phyloP scores from a whole-genome alignment of 345 rosid species.

The Hevea brasiliensis region DNA sequence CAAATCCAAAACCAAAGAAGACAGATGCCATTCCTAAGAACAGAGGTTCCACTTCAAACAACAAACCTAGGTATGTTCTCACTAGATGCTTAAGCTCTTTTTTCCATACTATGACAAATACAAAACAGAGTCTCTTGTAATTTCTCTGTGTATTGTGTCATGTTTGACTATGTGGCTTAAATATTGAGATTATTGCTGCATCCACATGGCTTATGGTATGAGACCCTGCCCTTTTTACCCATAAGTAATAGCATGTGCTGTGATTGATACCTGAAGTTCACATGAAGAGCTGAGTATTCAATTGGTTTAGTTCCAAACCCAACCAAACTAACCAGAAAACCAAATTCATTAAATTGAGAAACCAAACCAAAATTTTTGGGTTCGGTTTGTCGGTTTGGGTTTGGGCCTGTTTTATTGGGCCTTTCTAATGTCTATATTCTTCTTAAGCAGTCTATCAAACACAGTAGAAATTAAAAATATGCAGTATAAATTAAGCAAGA shows the following conservation, averaged over 20 bases:
- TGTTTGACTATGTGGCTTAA: neutral
- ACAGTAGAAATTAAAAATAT: too few relatives aligned
- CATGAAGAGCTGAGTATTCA: too few relatives aligned
- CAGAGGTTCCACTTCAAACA: conserved; percentile 64
- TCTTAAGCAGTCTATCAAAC: too few relatives aligned
- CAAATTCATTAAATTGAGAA: too few relatives aligned
- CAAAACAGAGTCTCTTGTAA: neutral
- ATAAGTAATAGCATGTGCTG: neutral
- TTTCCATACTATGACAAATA: neutral
- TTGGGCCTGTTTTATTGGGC: too few relatives aligned
- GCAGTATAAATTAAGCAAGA: too few relatives aligned
- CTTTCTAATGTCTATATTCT: too few relatives aligned
- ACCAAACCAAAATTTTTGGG: too few relatives aligned
- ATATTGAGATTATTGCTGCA: neutral
- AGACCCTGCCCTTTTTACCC: neutral
- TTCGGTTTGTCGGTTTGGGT: too few relatives aligned
- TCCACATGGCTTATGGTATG: neutral
- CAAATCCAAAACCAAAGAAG: conserved; percentile 50
- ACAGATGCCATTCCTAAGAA: conserved; percentile 42
- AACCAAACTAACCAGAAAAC: too few relatives aligned
- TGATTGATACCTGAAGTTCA: neutral
- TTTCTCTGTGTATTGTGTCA: neutral
- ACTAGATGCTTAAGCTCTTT: neutral
- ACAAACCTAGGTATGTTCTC: conserved; percentile 41
- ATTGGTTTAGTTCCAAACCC: too few relatives aligned